Base-by-base conservation (phyloP, 108 stramenopile genomes). In the Cyclotella baltica region DNA sequence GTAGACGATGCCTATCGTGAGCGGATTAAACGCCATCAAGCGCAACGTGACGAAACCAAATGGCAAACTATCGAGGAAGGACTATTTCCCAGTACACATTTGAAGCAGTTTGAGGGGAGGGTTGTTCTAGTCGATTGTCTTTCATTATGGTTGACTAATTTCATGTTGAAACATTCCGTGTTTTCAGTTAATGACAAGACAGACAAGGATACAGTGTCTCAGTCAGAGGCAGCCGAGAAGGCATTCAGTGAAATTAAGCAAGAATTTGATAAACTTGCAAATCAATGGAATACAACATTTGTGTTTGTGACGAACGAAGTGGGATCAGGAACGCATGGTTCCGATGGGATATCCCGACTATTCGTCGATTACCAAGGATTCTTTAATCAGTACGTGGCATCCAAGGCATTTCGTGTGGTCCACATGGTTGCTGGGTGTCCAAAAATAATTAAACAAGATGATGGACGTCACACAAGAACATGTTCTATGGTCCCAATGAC, bases 141-240 rank as follows among this genome's bases (percentile, higher is more conserved):
- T 19, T 86, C 88, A 20, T 58, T 88, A 8, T 88, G 88, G 88
- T 47, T 88, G 68, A 88, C 88, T 4, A 88, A 88, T 81, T 81
- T 58, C 58, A 75, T 88, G 67, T 36, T 86, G 66, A 58, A 88
- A 59, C 65, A 72, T 31, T 73, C 73, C 11, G 85, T 59, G 2
- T 86, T 88, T 58, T 73, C 77, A 10, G 5, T 57, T n/a, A 31
- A 57, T 31, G 27, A 16, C 28, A 72, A 53, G 36, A 52, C 2
- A 20, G 58, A 74, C 6, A 75, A 61, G 51, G 73, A 72, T 0
- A 48, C 36, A 0, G 23, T 58, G 15, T 69, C 65, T 16, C 46
- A 77, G 20, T 28, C 20, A 23, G 66, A 76, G 4, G 67, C 76
- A 9, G 62, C 64, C 4, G 81, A 78, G 18, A 18, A 59, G 34